phyloP scores from a whole-genome alignment of 768 basidiomycete genomes.

The Hysterangium stoloniferum region DNA sequence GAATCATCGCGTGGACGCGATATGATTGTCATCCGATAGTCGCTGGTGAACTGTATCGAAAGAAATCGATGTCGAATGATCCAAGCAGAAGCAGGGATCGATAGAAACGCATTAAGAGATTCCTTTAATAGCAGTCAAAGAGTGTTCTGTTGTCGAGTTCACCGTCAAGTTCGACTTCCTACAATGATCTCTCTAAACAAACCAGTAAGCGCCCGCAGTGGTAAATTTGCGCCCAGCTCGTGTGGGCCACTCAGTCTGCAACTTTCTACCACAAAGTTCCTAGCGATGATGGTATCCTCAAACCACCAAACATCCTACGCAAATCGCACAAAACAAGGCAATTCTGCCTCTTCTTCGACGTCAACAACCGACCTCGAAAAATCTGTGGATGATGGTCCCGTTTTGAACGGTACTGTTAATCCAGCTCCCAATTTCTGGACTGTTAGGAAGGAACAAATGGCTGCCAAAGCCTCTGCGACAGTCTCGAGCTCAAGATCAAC shows the following conservation, averaged over 20 bases:
- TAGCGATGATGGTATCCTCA: constrained; percentile 21
- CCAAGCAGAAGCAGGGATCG: no score
- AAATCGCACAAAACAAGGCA: constrained; percentile 37
- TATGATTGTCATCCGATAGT: no score
- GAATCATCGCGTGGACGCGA: no score
- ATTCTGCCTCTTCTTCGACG: constrained; percentile 7
- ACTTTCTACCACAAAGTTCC: no score
- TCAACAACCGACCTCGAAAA: constrained; percentile 11
- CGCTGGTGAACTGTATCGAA: no score
- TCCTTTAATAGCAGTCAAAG: no score
- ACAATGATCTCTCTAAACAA: background rate
- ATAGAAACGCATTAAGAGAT: no score
- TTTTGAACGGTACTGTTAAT: constrained; percentile 16
- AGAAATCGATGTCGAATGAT: no score
- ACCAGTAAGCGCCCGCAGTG: background rate
- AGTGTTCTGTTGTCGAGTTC: no score
- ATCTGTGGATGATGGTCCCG: constrained; percentile 21
- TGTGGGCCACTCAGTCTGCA: constrained; percentile 13
- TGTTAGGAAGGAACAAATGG: constrained; percentile 35
- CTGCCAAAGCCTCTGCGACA: constrained; percentile 17
- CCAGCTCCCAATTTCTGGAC: constrained; percentile 36
- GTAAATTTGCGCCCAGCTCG: constrained; percentile 9
- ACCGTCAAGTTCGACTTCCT: no score
- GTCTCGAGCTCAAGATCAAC: constrained; percentile 11
- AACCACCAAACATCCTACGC: constrained; percentile 43